These are phyloP conservation scores for Rhizophagus clarus DNA, from an alignment of 192 early-diverging fungal genomes.

Conservation along the genomic window DNA sequence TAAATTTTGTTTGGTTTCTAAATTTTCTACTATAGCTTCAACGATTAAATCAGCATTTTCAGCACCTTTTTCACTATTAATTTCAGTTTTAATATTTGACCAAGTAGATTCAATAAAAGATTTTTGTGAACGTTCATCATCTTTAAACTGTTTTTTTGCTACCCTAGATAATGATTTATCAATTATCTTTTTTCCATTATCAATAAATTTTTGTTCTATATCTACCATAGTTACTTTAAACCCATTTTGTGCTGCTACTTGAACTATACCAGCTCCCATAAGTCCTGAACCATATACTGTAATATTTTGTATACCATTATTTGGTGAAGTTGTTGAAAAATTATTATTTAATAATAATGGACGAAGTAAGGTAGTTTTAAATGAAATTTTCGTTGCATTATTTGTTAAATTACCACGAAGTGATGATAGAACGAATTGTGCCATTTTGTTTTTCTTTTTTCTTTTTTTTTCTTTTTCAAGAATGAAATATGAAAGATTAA, in stretches of 20 bases:
- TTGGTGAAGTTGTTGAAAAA: conserved; percentile 38
- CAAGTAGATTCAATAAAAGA: conserved; percentile 74
- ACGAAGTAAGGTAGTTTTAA: not conserved
- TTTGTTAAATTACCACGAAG: not conserved
- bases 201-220: conserved; percentile 66
- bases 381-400: not conserved
- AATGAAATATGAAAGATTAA: not conserved
- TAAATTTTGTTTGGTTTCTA: conserved; percentile 81
- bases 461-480: too few species aligned
- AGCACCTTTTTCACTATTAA: conserved; percentile 64
- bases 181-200: conserved; percentile 85
- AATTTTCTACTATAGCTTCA: conserved; percentile 96
- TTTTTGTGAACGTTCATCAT: conserved; percentile 61
- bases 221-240: conserved; percentile 90
- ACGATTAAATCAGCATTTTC: conserved; percentile 78
- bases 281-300: conserved; percentile 86
- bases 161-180: conserved; percentile 80
- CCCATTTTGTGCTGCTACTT: conserved; percentile 81
- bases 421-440: not conserved
- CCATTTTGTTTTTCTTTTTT: not conserved
- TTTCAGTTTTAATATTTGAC: conserved; percentile 66
- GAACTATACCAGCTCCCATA: conserved; percentile 89
- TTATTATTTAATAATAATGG: conserved; percentile 3
- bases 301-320: conserved; percentile 61
- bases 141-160: conserved; percentile 87